phyloP scores from a whole-genome alignment of 2,329 filamentous ascomycete species.

The Elsinoe perseae region DNA sequence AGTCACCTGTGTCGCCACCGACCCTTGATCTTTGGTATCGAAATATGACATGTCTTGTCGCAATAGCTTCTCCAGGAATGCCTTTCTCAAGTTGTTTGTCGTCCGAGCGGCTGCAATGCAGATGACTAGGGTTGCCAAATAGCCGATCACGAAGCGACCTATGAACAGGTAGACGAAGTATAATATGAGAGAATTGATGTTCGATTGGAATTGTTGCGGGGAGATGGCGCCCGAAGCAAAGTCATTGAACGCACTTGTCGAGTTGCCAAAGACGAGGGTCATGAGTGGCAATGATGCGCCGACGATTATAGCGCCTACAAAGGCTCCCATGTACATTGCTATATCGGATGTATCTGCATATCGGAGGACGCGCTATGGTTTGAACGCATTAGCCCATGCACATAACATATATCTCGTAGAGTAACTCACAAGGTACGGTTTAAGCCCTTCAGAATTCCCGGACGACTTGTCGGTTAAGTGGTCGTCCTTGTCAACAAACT shows the following conservation, averaged over 20 bases:
- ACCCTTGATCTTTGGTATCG: constrained; percentile 50
- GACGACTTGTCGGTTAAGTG: no score
- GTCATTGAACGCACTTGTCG: constrained; percentile 41
- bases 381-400: no score
- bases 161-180: constrained; percentile 67
- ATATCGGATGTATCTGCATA: constrained; percentile 26
- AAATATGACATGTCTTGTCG: constrained; percentile 59
- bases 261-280: constrained; percentile 46
- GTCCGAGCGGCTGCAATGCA: constrained; percentile 47
- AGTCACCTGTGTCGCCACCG: constrained; percentile 57
- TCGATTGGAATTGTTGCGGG: constrained; percentile 20
- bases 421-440: no score
- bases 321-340: constrained; percentile 25
- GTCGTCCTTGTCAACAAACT: no score
- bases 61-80: constrained; percentile 58
- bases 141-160: constrained; percentile 55
- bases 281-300: constrained; percentile 43
- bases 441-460: no score
- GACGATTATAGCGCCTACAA: constrained; percentile 34
- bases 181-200: constrained; percentile 39
- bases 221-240: constrained; percentile 26
- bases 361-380: constrained; percentile 25
- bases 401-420: no score
- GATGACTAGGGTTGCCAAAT: constrained; percentile 40
- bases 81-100: constrained; percentile 45